Conservation (phyloP, 2,329 filamentous ascomycete species). For the Arthroderma sp. region DNA sequence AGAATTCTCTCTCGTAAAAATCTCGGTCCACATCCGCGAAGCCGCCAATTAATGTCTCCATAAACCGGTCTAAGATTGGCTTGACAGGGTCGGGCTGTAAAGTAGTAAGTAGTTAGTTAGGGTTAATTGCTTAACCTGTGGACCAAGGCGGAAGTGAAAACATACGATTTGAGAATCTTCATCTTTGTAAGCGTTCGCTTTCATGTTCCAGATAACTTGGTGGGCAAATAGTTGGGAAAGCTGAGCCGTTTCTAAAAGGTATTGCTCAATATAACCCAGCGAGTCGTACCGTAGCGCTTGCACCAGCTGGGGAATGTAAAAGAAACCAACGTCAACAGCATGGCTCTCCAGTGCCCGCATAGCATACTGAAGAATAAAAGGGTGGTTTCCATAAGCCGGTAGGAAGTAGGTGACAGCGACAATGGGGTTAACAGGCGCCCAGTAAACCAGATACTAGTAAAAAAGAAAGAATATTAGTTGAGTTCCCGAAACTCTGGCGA, state of each 20-base stretch:
- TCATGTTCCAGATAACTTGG: conserved; percentile 99
- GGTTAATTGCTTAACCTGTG: not conserved
- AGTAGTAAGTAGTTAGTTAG: not conserved
- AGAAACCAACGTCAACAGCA: conserved; percentile 93
- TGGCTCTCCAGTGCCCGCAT: conserved; percentile 91
- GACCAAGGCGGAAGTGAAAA: not conserved
- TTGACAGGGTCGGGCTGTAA: conserved; percentile 74
- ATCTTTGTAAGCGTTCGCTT: conserved; percentile 96
- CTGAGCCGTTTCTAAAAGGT: conserved; percentile 91
- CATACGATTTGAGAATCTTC: conserved; percentile 74
- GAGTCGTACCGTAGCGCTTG: conserved; percentile 87
- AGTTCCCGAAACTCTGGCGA: conserved; percentile 3
- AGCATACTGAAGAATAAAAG: conserved; percentile 89
- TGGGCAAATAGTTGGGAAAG: conserved; percentile 98
- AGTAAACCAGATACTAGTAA: conserved; percentile 70
- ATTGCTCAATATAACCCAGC: conserved; percentile 87
- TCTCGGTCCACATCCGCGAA: conserved; percentile 65
- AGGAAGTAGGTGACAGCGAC: conserved; percentile 89
- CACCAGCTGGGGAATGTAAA: conserved; percentile 96
- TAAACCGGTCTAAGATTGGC: conserved; percentile 82
- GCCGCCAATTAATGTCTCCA: conserved; percentile 65
- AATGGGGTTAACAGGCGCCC: conserved; percentile 83
- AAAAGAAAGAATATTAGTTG: conserved; percentile 13
- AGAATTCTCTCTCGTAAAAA: conserved; percentile 90
- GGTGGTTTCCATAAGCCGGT: conserved; percentile 79